phyloP scores from a whole-genome alignment of 768 basidiomycete genomes.

The Leccinum pellstonianum region DNA sequence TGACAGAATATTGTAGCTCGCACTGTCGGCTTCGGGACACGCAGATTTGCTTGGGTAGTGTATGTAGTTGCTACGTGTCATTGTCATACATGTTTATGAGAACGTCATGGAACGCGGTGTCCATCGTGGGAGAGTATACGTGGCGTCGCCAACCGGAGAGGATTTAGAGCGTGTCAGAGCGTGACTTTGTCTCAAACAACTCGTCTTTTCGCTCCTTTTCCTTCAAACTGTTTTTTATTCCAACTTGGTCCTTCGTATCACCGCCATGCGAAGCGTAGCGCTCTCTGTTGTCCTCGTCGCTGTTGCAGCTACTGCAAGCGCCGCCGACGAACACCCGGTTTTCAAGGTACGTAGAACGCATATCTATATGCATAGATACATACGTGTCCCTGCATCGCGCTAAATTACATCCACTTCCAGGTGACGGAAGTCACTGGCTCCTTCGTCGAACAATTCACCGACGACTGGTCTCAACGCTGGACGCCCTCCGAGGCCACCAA shows the following conservation, averaged over 20 bases:
- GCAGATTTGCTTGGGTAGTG: slow-evolving; percentile 79
- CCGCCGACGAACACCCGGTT: slow-evolving; percentile 58
- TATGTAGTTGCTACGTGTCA: slow-evolving; percentile 13
- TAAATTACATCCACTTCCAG: slow-evolving; percentile 38
- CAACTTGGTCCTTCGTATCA: slow-evolving; percentile 67
- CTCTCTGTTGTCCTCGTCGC: slow-evolving; percentile 70
- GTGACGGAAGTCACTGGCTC: slow-evolving; percentile 77
- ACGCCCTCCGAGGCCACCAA: slow-evolving; percentile 96
- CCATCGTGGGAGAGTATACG: slow-evolving; percentile 45
- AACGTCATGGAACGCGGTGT: slow-evolving; percentile 10
- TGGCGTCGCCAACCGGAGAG: slow-evolving; percentile 39
- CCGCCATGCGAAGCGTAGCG: slow-evolving; percentile 81
- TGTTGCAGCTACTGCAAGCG: slow-evolving; percentile 61
- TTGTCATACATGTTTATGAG: background rate
- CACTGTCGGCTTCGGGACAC: slow-evolving; percentile 94
- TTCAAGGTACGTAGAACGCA: slow-evolving; percentile 55
- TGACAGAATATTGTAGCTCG: slow-evolving; percentile 54
- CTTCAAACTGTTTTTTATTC: slow-evolving; percentile 31
- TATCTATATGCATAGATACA: slow-evolving; percentile 2
- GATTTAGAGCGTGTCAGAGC: slow-evolving; percentile 33
- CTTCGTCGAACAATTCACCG: slow-evolving; percentile 96
- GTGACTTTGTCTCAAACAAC: slow-evolving; percentile 20
- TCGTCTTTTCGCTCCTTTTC: slow-evolving; percentile 38
- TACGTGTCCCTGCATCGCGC: slow-evolving; percentile 2
- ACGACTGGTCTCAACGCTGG: slow-evolving; percentile 90